Conservation (phyloP, 306 rosid species). For the Fagus crenata region DNA sequence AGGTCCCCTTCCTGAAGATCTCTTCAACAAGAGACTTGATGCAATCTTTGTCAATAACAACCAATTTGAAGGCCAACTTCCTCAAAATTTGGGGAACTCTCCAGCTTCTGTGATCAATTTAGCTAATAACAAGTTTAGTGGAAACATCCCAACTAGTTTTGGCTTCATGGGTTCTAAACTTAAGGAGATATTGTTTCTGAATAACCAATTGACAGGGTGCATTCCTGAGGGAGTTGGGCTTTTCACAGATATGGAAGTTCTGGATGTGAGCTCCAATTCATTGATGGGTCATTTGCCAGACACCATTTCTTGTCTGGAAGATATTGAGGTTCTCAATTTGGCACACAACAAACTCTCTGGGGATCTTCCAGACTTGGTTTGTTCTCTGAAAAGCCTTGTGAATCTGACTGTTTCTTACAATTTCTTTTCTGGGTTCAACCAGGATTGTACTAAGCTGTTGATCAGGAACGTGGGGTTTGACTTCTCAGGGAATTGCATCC, state of each 20-base stretch:
- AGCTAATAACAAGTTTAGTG: constrained; percentile 74
- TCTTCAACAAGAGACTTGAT: constrained; percentile 69
- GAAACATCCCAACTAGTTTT: constrained; percentile 73
- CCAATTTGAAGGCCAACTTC: constrained; percentile 74
- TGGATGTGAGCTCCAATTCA: constrained; percentile 83
- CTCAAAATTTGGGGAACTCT: constrained; percentile 77
- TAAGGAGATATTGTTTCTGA: constrained; percentile 79
- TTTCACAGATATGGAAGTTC: constrained; percentile 79
- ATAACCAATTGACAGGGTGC: constrained; percentile 85
- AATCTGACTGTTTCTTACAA: constrained; percentile 86
- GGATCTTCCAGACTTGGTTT: constrained; percentile 71
- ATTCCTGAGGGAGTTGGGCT: constrained; percentile 91
- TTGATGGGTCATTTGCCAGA: constrained; percentile 89
- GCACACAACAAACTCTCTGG: constrained; percentile 90
- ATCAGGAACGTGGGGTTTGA: constrained; percentile 79
- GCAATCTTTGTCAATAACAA: constrained; percentile 90
- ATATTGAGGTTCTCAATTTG: constrained; percentile 77
- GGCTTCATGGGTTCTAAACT: constrained; percentile 71
- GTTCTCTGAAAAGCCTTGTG: constrained; percentile 61
- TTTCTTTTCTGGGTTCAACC: constrained; percentile 94
- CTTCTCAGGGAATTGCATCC: constrained; percentile 81
- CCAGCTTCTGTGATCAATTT: constrained; percentile 93
- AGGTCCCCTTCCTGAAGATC: constrained; percentile 66
- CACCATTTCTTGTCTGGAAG: constrained; percentile 76
- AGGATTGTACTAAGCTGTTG: constrained; percentile 59